Evolutionary conservation across 2,329 filamentous ascomycete species (phyloP).

Genomic region (Ambrosiella cleistominuta): DNA sequence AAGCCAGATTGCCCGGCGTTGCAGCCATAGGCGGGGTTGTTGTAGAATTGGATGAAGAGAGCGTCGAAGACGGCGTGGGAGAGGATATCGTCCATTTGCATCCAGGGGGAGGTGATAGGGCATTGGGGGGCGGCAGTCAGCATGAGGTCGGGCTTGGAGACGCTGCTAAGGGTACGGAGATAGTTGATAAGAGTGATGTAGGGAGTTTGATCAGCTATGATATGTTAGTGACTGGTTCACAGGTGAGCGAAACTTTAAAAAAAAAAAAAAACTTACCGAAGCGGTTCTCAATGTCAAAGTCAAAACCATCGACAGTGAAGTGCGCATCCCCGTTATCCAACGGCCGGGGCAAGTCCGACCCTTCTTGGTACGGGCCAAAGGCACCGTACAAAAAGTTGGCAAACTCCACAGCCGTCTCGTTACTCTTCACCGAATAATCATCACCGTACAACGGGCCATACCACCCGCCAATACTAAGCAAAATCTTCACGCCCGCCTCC

Average conservation of each 20-base stretch:
- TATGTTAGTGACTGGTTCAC: background rate
- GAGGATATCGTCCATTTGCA: slow-evolving; percentile 24
- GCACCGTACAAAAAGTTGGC: slow-evolving; percentile 23
- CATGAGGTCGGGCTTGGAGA: slow-evolving; percentile 17
- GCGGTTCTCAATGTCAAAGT: slow-evolving; percentile 25
- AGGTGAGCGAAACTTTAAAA: background rate
- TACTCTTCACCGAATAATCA: slow-evolving; percentile 21
- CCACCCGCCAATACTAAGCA: slow-evolving; percentile 23
- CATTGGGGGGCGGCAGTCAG: slow-evolving; percentile 31
- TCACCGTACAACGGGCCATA: slow-evolving; percentile 13
- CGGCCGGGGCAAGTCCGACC: slow-evolving; percentile 22
- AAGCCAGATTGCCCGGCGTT: slow-evolving; percentile 20
- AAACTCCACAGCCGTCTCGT: slow-evolving; percentile 21
- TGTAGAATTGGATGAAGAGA: slow-evolving; percentile 33
- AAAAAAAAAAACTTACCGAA: slow-evolving; percentile 17
- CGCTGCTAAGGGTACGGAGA: slow-evolving; percentile 19
- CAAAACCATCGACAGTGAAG: slow-evolving; percentile 24
- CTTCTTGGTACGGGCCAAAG: slow-evolving; percentile 22
- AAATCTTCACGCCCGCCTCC: slow-evolving; percentile 24
- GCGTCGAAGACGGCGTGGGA: slow-evolving; percentile 25
- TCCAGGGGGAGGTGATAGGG: slow-evolving; percentile 17
- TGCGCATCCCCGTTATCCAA: slow-evolving; percentile 18
- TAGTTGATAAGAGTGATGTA: slow-evolving; percentile 24
- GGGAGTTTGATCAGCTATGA: slow-evolving; percentile 19
- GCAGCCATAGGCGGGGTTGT: slow-evolving; percentile 22